Base-by-base conservation (phyloP, 1,284 basidiomycete genomes). In the Austropuccinia psidii region DNA sequence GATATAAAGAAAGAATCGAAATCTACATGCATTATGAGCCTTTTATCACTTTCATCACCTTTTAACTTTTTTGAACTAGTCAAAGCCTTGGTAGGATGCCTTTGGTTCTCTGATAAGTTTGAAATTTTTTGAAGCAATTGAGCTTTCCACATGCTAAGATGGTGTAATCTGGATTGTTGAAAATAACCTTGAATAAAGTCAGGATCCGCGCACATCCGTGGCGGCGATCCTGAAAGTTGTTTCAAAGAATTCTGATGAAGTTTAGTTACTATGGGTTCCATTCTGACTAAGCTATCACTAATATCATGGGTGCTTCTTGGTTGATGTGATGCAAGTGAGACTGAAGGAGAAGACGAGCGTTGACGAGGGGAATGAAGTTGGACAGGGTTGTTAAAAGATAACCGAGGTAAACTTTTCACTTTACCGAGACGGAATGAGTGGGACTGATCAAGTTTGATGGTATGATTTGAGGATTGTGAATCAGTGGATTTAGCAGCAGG, bases 1-100 rank as follows among this genome's bases (percentile, higher is more conserved):
- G 90, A 88, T 13, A 97, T 93, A 79, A 98, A 98, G 84, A 98
- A 98, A 78, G 89, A 92, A 80, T 98, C 95, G 78, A 98, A 98
- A 81, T 97, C 93, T 78, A 91, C 91, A 78, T 97, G 93, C 86
- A 96, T 89, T 77, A 95, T 89, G 19, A 91, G 86, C 15, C 86
- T 84, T 57, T 88, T 86, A 39, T 79, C 77, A 13, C 41, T 61
- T 2, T 81, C 85, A 1, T 79, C 76, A 2, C 81, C 81, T 21
- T 75, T 79, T 6, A 81, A 76, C 35, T 62, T 62, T 47, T 54
- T 73, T 31, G 8, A 39, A 45, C 35, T 61, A 58, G 45, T 50
- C 19, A 15, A 35, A 68, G 29, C 67, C 60, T 31, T 61, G 43
- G 3, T 37, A 41, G 17, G 52, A n/a, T 27, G 58, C 35, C 27